Evolutionary conservation across 345 rosid genomes (phyloP).

Genomic region (Ceriops zippeliana): DNA sequence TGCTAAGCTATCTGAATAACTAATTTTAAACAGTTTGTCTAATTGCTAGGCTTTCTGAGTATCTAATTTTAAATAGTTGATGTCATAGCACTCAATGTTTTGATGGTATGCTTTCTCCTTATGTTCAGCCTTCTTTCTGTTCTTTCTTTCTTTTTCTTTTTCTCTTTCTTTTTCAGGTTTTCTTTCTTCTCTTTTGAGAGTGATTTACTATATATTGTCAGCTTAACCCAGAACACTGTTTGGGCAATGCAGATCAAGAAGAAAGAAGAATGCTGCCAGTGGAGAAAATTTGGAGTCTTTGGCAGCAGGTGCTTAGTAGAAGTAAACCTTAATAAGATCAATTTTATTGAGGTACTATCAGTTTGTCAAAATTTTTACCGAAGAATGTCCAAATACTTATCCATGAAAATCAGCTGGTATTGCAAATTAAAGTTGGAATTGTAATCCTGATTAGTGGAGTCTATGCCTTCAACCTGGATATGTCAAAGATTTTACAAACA

Average conservation of each 20-base stretch:
- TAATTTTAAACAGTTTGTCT: too few relatives aligned
- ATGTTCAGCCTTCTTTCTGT: too few relatives aligned
- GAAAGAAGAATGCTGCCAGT: conserved; percentile 71
- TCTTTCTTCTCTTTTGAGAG: not conserved
- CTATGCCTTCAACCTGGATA: not conserved
- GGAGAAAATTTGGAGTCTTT: conserved; percentile 79
- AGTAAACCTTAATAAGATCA: not conserved
- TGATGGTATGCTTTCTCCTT: too few relatives aligned
- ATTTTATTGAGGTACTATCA: not conserved
- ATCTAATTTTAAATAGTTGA: too few relatives aligned
- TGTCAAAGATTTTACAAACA: not conserved
- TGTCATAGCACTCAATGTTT: too few relatives aligned
- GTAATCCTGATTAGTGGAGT: not conserved
- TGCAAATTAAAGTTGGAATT: not conserved
- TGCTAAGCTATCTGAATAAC: too few relatives aligned
- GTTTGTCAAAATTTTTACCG: not conserved
- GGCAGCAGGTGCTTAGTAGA: conserved; percentile 44
- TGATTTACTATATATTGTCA: not conserved
- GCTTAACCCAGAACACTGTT: not conserved
- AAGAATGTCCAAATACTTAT: not conserved
- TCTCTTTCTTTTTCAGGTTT: not conserved
- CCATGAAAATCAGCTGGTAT: not conserved
- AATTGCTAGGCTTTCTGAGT: too few relatives aligned
- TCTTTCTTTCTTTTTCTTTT: not conserved
- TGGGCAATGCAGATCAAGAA: conserved; percentile 65